A percentile compares a stretch with the other conserved stretches of the same genome.
Evolutionary conservation across 1,284 basidiomycete species (phyloP).

Genomic region (Cerrena zonata): DNA sequence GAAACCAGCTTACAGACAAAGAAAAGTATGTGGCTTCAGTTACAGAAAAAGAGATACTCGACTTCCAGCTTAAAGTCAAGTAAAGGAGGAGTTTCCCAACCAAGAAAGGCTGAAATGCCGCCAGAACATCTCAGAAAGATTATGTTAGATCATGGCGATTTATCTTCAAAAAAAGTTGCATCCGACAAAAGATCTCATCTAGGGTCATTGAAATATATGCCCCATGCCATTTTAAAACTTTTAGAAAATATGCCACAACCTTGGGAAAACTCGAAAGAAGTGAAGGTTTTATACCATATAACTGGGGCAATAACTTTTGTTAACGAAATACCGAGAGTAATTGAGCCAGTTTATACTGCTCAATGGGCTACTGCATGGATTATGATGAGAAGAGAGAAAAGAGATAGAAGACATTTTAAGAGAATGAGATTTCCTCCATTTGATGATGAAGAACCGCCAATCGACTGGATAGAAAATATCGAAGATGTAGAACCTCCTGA

Average conservation of each 20-base stretch:
- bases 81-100: constrained; percentile 83
- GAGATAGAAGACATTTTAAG: constrained; percentile 98
- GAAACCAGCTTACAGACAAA: no score
- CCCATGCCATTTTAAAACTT: constrained; percentile 98
- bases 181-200: constrained; percentile 99
- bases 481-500: constrained; percentile 97
- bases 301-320: constrained; percentile 99
- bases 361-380: constrained; percentile 99
- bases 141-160: constrained; percentile 95
- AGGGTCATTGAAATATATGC: constrained; percentile 97
- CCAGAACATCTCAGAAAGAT: constrained; percentile 96
- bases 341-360: constrained; percentile 97
- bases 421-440: constrained; percentile 99
- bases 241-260: constrained; percentile 98
- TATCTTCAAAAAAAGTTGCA: constrained; percentile 93
- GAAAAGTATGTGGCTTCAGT: constrained; percentile 88
- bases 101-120: constrained; percentile 89
- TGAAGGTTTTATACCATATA: constrained; percentile 94
- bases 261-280: constrained; percentile 99
- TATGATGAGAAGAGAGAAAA: constrained; percentile 97
- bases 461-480: constrained; percentile 98
- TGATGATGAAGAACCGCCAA: constrained; percentile 96
- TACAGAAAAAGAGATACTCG: constrained; percentile 87
- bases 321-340: constrained; percentile 93
- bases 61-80: constrained; percentile 85